phyloP scores from a whole-genome alignment of 768 basidiomycete genomes.

The Dacryopinax spathularia region DNA sequence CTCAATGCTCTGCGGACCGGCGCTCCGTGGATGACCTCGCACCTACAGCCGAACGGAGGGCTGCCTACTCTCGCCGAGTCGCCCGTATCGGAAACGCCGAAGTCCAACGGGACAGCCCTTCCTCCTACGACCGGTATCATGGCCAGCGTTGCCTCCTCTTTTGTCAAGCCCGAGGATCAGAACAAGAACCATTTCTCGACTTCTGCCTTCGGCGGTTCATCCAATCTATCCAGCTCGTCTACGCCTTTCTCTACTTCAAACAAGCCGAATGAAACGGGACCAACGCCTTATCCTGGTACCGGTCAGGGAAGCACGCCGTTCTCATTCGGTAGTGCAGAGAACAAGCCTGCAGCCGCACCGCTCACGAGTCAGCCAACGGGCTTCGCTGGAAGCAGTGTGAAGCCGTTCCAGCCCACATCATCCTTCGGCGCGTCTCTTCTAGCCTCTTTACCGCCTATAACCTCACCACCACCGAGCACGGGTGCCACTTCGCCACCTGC shows the following conservation, averaged over 20 bases:
- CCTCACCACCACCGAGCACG: constrained; percentile 24
- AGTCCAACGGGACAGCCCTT: constrained; percentile 4
- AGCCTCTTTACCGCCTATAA: constrained; percentile 59
- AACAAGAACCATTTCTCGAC: constrained; percentile 6
- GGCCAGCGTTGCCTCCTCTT: constrained; percentile 59
- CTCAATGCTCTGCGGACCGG: constrained; percentile 64
- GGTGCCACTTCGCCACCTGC: not conserved
- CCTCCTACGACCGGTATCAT: constrained; percentile 22
- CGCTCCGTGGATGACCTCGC: constrained; percentile 16
- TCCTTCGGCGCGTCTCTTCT: constrained; percentile 65
- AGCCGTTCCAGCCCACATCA: constrained; percentile 70
- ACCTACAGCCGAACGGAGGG: not conserved
- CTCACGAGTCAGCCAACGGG: constrained; percentile 32
- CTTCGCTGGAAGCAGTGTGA: constrained; percentile 38
- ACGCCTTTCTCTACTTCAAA: constrained; percentile 40
- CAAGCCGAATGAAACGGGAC: constrained; percentile 23
- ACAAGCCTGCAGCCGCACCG: constrained; percentile 25
- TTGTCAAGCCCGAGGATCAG: constrained; percentile 32
- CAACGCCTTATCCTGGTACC: constrained; percentile 19
- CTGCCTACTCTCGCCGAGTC: not conserved
- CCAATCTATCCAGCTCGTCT: constrained; percentile 33
- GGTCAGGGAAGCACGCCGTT: constrained; percentile 9
- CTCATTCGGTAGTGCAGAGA: constrained; percentile 8
- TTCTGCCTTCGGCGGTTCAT: constrained; percentile 5
- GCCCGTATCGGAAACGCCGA: not conserved